Percentiles rank a stretch among this genome's conserved stretches.
Conservation (phyloP, 164 flowering plant genomes). For the Buxus sempervirens region DNA sequence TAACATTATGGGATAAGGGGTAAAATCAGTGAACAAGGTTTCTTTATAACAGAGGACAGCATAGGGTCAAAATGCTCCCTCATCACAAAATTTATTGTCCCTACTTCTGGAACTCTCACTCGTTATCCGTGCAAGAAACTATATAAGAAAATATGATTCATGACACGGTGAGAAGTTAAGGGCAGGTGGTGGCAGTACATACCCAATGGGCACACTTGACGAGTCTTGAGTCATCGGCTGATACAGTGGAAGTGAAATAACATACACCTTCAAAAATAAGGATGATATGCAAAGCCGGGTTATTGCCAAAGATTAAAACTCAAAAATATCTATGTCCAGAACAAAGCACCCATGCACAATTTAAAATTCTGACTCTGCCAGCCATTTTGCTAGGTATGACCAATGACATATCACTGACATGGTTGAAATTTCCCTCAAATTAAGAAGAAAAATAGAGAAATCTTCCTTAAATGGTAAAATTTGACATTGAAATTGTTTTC, state of each 20-base stretch:
- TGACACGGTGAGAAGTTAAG: neutral
- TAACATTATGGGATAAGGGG: too few species aligned
- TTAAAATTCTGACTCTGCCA: too few species aligned
- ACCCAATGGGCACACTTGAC: slow-evolving; percentile 52
- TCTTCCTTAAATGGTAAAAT: too few species aligned
- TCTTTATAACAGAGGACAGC: neutral
- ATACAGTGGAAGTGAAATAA: slow-evolving; percentile 51
- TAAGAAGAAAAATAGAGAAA: too few species aligned
- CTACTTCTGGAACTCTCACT: slow-evolving; percentile 52
- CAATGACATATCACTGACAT: too few species aligned
- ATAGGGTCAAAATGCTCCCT: neutral
- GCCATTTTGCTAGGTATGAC: too few species aligned
- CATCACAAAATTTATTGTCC: slow-evolving; percentile 27
- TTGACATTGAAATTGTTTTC: too few species aligned
- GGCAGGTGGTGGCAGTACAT: neutral
- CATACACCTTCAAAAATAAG: slow-evolving; percentile 28
- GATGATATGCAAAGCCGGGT: neutral
- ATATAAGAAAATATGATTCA: neutral
- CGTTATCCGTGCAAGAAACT: slow-evolving; percentile 33
- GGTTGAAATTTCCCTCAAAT: too few species aligned
- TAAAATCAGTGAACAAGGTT: too few species aligned
- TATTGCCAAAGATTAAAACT: too few species aligned
- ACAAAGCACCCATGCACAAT: too few species aligned
- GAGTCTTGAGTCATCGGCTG: slow-evolving; percentile 50
- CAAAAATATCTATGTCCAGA: too few species aligned